These are phyloP conservation scores for Apiotrichum porosum DNA, from an alignment of 1,284 basidiomycete genomes.

Conservation along the genomic window DNA sequence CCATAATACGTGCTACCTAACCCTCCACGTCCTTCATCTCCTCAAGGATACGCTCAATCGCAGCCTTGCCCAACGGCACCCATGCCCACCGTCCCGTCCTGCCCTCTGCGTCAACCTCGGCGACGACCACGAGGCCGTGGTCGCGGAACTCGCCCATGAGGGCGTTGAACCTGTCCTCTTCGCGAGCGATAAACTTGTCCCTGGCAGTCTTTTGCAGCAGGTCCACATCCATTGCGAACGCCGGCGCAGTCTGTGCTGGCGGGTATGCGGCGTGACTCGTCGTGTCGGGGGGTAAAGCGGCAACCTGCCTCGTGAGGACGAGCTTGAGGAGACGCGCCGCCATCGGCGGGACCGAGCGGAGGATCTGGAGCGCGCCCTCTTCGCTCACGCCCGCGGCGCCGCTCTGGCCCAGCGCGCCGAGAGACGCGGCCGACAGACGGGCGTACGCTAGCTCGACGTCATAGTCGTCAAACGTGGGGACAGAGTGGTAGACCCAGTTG, in stretches of 20 bases:
- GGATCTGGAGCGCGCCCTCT: constrained; percentile 73
- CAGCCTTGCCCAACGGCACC: constrained; percentile 73
- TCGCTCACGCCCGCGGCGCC: constrained; percentile 60
- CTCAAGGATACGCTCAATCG: constrained; percentile 44
- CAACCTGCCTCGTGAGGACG: constrained; percentile 63
- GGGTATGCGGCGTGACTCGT: constrained; percentile 21
- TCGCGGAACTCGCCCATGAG: constrained; percentile 83
- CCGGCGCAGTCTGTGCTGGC: constrained; percentile 26
- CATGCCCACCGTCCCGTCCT: constrained; percentile 57
- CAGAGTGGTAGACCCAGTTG: constrained; percentile 81
- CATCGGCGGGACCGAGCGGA: constrained; percentile 78
- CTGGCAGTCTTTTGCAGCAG: constrained; percentile 39
- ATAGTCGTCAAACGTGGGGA: constrained; percentile 76
- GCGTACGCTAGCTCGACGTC: constrained; percentile 63
- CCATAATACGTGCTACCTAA: constrained; percentile 3
- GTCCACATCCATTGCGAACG: constrained; percentile 44
- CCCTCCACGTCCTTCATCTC: constrained; percentile 31
- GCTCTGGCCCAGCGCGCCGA: constrained; percentile 13
- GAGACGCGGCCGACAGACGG: constrained; percentile 28
- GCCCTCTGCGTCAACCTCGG: constrained; percentile 43
- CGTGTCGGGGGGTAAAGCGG: constrained; percentile 51
- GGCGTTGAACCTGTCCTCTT: constrained; percentile 73
- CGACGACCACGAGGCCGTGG: constrained; percentile 68
- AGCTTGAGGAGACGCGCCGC: constrained; percentile 72
- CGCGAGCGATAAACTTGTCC: constrained; percentile 79